Base-by-base conservation (phyloP, 129 eudicot genomes). In the Pseudognaphalium luteoalbum region DNA sequence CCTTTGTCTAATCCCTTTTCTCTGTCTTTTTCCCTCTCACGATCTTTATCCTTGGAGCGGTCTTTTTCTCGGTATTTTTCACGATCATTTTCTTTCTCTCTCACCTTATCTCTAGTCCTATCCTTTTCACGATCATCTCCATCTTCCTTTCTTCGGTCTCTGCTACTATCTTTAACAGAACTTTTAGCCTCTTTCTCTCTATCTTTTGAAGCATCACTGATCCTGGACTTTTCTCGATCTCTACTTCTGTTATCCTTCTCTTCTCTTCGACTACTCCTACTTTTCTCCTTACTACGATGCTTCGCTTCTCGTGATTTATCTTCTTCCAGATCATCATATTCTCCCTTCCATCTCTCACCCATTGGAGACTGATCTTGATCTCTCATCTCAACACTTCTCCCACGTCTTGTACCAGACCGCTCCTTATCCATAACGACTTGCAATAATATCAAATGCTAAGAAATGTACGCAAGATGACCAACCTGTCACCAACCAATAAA, bases 221-320 rank as follows among this genome's bases (percentile, higher is more conserved):
- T 69, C 86, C 84, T 90, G 15, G 85, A 86, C 56, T 83, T 81
- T 22, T 90, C 98, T 21, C 84, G 85, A 39, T 91, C 97, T 76
- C 86, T 81, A 73, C 85, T 86, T 66, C 78, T 86, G 28, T 84
- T 86, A 71, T 89, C 91, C 80, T 86, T 86, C 62, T 92, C 91
- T 39, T 33, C 70, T 15, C 70, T 85, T 16, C 87, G 83, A 66
- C 93, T 88, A 72, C 85, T 90, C 86, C 83, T 93, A 64, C 87
- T 86, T 82, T 73, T 87, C 29, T 88, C 98, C 87, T 93, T 90
- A 73, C 85, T 88, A 10, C 90, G 90, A 63, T 87, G 91, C 83
- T 86, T 89, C 1, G 79, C 73, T 19, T 93, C 96, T 52, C 85
- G 76, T 37, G 83, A 56, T 70, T 71, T 77, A n/a, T 86, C 96